Evolutionary conservation across 1,284 basidiomycete species (phyloP).

Genomic region (Naganishia liquefaciens): DNA sequence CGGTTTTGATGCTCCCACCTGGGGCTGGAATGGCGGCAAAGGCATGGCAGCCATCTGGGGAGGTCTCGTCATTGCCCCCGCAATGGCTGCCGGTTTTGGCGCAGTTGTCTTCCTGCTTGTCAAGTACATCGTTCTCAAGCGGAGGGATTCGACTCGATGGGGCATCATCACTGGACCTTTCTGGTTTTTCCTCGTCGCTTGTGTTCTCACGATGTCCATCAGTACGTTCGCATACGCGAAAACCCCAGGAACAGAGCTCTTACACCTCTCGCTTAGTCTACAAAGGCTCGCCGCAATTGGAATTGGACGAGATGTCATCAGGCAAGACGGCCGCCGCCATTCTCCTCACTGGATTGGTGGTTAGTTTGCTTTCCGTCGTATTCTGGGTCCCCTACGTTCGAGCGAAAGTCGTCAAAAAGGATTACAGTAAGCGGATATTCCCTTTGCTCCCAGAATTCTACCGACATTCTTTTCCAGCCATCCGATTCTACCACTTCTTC

Average conservation of each 20-base stretch:
- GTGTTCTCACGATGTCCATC: slow-evolving; percentile 51
- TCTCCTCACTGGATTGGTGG: slow-evolving; percentile 53
- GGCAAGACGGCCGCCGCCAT: slow-evolving; percentile 53
- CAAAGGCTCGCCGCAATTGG: slow-evolving; percentile 53
- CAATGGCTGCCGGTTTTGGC: slow-evolving; percentile 54
- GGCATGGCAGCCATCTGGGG: slow-evolving; percentile 56
- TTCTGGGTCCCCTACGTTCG: slow-evolving; percentile 59
- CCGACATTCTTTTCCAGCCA: slow-evolving; percentile 22
- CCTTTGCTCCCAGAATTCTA: background rate
- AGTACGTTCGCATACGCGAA: slow-evolving; percentile 2
- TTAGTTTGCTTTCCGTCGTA: slow-evolving; percentile 52
- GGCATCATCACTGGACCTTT: slow-evolving; percentile 52
- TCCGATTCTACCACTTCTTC: slow-evolving; percentile 57
- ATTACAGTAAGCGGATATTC: slow-evolving; percentile 48
- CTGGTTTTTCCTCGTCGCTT: slow-evolving; percentile 54
- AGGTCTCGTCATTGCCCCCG: slow-evolving; percentile 51
- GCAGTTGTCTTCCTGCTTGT: slow-evolving; percentile 55
- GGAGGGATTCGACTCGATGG: slow-evolving; percentile 50
- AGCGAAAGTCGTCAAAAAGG: slow-evolving; percentile 56
- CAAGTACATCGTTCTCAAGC: slow-evolving; percentile 53
- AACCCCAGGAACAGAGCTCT: background rate
- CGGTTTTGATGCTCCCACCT: slow-evolving; percentile 53
- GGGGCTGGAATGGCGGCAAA: slow-evolving; percentile 59
- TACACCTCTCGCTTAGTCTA: slow-evolving; percentile 42
- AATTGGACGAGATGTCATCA: slow-evolving; percentile 51